Evolutionary conservation across 148 eudicot genomes (phyloP), one percentile per base, ranked within the genome.

Genomic region (Euryodendron excelsum): DNA sequence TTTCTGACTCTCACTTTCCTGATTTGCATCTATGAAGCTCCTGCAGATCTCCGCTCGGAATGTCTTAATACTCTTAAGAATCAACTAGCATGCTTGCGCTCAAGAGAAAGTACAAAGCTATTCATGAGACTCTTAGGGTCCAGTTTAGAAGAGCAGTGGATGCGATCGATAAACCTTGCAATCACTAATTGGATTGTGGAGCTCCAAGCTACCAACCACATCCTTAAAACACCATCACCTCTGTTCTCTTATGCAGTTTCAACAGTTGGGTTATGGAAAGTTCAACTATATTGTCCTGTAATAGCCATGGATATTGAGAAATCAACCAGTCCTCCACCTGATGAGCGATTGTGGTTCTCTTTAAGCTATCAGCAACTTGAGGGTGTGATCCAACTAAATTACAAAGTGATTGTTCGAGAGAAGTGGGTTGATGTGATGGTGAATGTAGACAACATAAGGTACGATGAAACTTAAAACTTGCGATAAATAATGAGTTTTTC

Each of bases 21-120:
- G 56, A 73, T 95, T 20, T 93, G 94, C 81, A 86, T 95, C 74
- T 95, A 93, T 25, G 97, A 95, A 84, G 92, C 97, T 55, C 98
- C 98, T 5, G 27, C 47, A 56, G 93, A 91, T 78, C 78, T 95
- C 33, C 90, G 97, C 0, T 66, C 77, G 0, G 61, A 80, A 60
- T 91, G 93, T 66, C 89, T 95, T 17, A 34, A 72, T 31, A 60
- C 77, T 0, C 84, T 93, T 8, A 89, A 83, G 41, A 87, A 89
- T 36, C 85, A 87, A 34, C 81, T 91, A 3, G 84, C 92, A 13
- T 83, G 86, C 74, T 73, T 80, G 0, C 58, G 76, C 21, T 82
- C 90, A 3, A 77, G 89, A 41, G 91, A 81, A 23, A 79, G 75
- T 0, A 86, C 89, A 5, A 88, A 85, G 84, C 25, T 55, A 15